Base-by-base conservation (phyloP, 2,329 filamentous ascomycete genomes). In the Zelopaecilomyces penicillatus region DNA sequence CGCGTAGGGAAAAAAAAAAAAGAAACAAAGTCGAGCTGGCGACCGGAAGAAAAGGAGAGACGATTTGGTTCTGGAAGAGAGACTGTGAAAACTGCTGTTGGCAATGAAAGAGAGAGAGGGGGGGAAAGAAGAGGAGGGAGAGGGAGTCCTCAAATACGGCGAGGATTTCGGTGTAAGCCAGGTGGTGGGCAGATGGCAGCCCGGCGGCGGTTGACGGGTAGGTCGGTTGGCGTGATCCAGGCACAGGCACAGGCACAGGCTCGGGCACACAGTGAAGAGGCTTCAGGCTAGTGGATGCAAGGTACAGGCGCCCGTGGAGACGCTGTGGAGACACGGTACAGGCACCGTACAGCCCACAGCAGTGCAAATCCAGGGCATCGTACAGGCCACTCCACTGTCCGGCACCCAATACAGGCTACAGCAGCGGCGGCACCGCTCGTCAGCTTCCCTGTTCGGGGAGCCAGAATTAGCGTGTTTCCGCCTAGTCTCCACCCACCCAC, bases 1-100 rank as follows among this genome's bases (percentile, higher is more conserved):
- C 67, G 64, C 68, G 47, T 32, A 34, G 35, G 61, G 49, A 61
- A 55, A 67, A 62, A 64, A 66, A 55, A 52, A 49, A 57, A 51
- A 58, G 62, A 49, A 42, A 43, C 39, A 30, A 46, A 49, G 46
- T 50, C 50, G 50, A 52, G 43, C 49, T 48, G 50, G 49, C 49
- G 45, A 49, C 48, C 43, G 36, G 42, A 48, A 45, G 33, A 44
- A 49, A 61, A 52, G 45, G 54, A 57, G 52, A 50, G 54, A 52
- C 50, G 49, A 49, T 38, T 29, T 41, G 33, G 37, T 39, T 45
- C 44, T 41, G 43, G 48, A 55, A 58, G 56, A 39, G 52, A 51
- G 31, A 34, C 50, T 42, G 46, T 42, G 46, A 42, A 43, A 40
- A 41, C 39, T 31, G 45, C 46, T 45, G 35, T 43, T 28, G 48